Evolutionary conservation across 2,329 filamentous ascomycete species (phyloP), one percentile per base, ranked within the genome.

Genomic region (Uncinocarpus reesii): DNA sequence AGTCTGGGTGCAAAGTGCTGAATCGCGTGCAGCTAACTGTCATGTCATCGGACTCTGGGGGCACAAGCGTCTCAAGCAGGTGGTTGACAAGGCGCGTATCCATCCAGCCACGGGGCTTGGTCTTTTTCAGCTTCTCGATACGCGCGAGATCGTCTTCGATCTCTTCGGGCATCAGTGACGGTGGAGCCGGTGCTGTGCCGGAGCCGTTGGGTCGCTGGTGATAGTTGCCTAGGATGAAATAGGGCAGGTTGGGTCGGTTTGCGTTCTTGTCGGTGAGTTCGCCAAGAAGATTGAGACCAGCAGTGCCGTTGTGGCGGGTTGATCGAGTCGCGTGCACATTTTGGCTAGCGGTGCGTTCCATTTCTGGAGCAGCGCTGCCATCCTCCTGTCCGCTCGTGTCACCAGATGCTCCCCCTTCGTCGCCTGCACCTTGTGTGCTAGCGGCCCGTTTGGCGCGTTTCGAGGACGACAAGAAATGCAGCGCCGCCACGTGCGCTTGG

Each of bases 311-410:
- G 4, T 69, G 73, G 37, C 71, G 68, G 6, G 70, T 73, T 4
- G 69, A 77, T 35, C 62, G 76, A 59, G 70, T 82, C 64, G 63
- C 77, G 66, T 74, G 71, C 56, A 65, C 67, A 36, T 76, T 79
- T 48, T 76, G 75, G 47, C 74, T 78, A 16, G 76, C 70, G 10
- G 76, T 77, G 32, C 79, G 75, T 43, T 77, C 74, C 78, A 82
- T 82, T 47, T 78, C 78, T 3, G 71, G 62, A 1, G 75, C 66
- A 20, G 64, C 63, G 0, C 63, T 62, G 0, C 65, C 61, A 31
- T 71, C 68, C 48, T 68, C 68, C 18, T 60, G 60, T n/a, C 61
- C 62, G 23, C 65, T 67, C 26, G 60, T 64, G 15, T 66, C 65
- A 18, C 61, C 59, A 4, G 59, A 54, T 34, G 61, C 56, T 26